Evolutionary conservation across 257 asterid species (phyloP).

Genomic region (Penstemon newberryi): DNA sequence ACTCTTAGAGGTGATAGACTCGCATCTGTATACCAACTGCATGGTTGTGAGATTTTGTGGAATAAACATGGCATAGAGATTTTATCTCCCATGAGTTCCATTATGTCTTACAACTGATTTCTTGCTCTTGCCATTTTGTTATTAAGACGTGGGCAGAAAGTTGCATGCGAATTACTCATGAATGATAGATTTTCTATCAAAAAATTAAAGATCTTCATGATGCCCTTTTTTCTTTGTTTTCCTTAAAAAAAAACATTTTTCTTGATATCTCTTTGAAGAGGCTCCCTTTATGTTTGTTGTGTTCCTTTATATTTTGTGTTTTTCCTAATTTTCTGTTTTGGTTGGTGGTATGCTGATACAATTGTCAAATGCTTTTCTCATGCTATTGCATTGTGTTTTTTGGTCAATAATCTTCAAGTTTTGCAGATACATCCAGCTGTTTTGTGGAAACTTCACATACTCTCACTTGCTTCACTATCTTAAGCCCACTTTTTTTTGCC

Average conservation of each 20-base stretch:
- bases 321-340: neutral
- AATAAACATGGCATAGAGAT: conserved; percentile 3
- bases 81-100: conserved; percentile 10
- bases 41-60: conserved; percentile 1
- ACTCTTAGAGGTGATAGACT: conserved; percentile 9
- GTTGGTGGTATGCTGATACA: conserved; percentile 2
- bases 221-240: neutral
- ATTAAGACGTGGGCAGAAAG: conserved; percentile 8
- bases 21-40: conserved; percentile 7
- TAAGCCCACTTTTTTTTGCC: neutral
- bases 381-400: conserved; percentile 9
- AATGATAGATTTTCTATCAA: neutral
- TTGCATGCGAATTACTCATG: conserved; percentile 8
- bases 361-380: neutral
- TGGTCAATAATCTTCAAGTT: neutral
- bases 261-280: neutral
- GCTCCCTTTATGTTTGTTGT: neutral
- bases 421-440: conserved; percentile 1
- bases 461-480: neutral
- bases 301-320: neutral
- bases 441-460: conserved; percentile 9
- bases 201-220: neutral
- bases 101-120: conserved; percentile 2
- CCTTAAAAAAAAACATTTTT: neutral
- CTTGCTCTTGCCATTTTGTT: conserved; percentile 20